Percentiles rank a stretch among this genome's conserved stretches.
These are phyloP conservation scores for Lignosus rhinocerotis DNA, from an alignment of 1,284 basidiomycete genomes.

Conservation along the genomic window DNA sequence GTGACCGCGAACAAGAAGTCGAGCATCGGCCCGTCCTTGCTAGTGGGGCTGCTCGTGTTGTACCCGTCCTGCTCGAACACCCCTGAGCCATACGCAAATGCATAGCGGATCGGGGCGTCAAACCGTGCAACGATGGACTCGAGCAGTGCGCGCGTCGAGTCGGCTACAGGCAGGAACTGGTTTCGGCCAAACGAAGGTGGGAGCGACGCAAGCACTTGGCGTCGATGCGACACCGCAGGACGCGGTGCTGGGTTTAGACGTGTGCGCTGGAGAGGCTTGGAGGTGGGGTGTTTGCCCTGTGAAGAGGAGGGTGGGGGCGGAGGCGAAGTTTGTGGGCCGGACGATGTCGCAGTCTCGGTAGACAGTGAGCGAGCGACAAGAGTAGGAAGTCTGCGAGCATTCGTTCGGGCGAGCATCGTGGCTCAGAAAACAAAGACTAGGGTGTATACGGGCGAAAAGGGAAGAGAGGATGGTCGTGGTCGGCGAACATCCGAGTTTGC, in stretches of 20 bases:
- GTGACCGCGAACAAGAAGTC: slow-evolving; percentile 97
- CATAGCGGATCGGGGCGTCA: slow-evolving; percentile 86
- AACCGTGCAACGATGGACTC: slow-evolving; percentile 77
- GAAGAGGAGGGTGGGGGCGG: slow-evolving; percentile 39
- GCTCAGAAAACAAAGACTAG: slow-evolving; percentile 1
- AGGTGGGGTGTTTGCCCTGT: slow-evolving; percentile 28
- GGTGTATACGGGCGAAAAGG: background rate
- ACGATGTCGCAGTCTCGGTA: slow-evolving; percentile 45
- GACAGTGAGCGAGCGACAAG: slow-evolving; percentile 45
- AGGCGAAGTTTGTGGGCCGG: slow-evolving; percentile 34
- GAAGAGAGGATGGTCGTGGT: slow-evolving; percentile 7
- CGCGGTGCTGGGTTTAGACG: slow-evolving; percentile 54
- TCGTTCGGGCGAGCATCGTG: slow-evolving; percentile 22
- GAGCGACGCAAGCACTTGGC: slow-evolving; percentile 49
- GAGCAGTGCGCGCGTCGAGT: slow-evolving; percentile 75
- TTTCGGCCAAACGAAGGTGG: slow-evolving; percentile 79
- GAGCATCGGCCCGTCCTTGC: slow-evolving; percentile 71
- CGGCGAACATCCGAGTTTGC: slow-evolving; percentile 7
- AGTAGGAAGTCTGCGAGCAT: slow-evolving; percentile 25
- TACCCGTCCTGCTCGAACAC: slow-evolving; percentile 90
- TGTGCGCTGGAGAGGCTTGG: slow-evolving; percentile 33
- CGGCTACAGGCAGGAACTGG: slow-evolving; percentile 75
- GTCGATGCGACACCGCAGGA: slow-evolving; percentile 44
- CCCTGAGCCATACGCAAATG: slow-evolving; percentile 93
- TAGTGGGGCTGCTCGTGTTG: slow-evolving; percentile 25